These are phyloP conservation scores for Arxiozyma bovina DNA, from an alignment of 1,139 yeast genomes.

Conservation along the genomic window DNA sequence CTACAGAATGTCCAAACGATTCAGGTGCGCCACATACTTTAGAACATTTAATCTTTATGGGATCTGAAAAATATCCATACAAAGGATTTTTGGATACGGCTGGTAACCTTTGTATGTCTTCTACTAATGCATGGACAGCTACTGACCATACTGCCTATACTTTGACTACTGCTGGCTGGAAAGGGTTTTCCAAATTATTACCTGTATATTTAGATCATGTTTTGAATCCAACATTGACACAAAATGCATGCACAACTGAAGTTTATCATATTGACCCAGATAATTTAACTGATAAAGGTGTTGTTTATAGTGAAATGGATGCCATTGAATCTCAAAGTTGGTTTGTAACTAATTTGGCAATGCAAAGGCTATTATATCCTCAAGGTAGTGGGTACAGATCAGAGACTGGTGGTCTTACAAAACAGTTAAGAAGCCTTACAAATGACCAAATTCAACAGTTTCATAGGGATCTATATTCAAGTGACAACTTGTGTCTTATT, in stretches of 20 bases:
- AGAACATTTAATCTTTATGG: slow-evolving; percentile 93
- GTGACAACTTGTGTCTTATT: slow-evolving; percentile 76
- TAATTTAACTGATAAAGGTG: slow-evolving; percentile 83
- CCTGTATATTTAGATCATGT: slow-evolving; percentile 90
- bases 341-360: slow-evolving; percentile 54
- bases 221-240: slow-evolving; percentile 75
- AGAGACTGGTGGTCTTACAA: slow-evolving; percentile 89
- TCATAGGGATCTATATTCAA: slow-evolving; percentile 64
- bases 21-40: slow-evolving; percentile 94
- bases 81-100: slow-evolving; percentile 83
- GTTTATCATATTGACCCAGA: slow-evolving; percentile 90
- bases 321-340: slow-evolving; percentile 79
- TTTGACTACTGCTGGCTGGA: slow-evolving; percentile 91
- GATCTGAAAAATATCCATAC: slow-evolving; percentile 80
- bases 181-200: slow-evolving; percentile 72
- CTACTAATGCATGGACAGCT: slow-evolving; percentile 96
- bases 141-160: slow-evolving; percentile 95
- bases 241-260: slow-evolving; percentile 86
- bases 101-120: slow-evolving; percentile 76
- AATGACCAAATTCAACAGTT: slow-evolving; percentile 68
- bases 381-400: slow-evolving; percentile 71
- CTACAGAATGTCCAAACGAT: slow-evolving; percentile 80
- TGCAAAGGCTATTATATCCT: slow-evolving; percentile 54
- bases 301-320: slow-evolving; percentile 96
- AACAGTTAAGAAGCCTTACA: slow-evolving; percentile 62